A percentile compares a stretch with the other conserved stretches of the same genome.
These are phyloP conservation scores for Sclerotiophoma versabilis DNA, from an alignment of 2,329 filamentous ascomycete species.

Conservation along the genomic window DNA sequence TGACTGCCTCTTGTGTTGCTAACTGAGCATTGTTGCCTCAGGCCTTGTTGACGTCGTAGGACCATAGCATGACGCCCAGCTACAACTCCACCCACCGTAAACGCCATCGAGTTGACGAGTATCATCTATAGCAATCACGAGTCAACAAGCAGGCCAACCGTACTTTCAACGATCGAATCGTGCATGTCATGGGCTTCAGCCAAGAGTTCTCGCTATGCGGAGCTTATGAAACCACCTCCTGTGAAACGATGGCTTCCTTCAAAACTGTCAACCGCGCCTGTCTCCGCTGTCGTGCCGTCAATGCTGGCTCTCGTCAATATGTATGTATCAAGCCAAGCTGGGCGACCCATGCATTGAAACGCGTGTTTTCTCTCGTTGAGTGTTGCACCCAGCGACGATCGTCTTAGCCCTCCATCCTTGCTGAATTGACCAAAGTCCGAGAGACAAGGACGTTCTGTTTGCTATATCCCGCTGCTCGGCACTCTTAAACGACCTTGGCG, in stretches of 20 bases:
- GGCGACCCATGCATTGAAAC: slow-evolving; percentile 8
- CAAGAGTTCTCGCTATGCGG: slow-evolving; percentile 1
- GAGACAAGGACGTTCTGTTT: neutral
- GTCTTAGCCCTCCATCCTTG: neutral
- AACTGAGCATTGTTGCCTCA: neutral
- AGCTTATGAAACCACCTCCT: slow-evolving; percentile 2
- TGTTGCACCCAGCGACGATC: neutral
- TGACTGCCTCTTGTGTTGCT: neutral
- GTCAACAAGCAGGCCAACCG: neutral
- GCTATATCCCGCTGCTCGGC: neutral
- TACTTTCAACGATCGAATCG: neutral
- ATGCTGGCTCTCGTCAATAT: slow-evolving; percentile 1
- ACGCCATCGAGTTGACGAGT: slow-evolving; percentile 2
- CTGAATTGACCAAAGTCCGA: neutral
- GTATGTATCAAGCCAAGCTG: slow-evolving; percentile 5
- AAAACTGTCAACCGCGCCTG: neutral
- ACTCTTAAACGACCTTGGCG: neutral
- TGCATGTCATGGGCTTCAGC: slow-evolving; percentile 1
- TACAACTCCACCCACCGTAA: neutral
- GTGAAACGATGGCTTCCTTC: neutral
- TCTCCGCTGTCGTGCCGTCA: neutral
- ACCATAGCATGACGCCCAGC: slow-evolving; percentile 7
- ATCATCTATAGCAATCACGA: neutral
- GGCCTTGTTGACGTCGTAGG: neutral
- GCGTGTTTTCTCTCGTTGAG: slow-evolving; percentile 4